These are phyloP conservation scores for Diospyros lotus DNA, from an alignment of 148 eudicot genomes.

Conservation along the genomic window DNA sequence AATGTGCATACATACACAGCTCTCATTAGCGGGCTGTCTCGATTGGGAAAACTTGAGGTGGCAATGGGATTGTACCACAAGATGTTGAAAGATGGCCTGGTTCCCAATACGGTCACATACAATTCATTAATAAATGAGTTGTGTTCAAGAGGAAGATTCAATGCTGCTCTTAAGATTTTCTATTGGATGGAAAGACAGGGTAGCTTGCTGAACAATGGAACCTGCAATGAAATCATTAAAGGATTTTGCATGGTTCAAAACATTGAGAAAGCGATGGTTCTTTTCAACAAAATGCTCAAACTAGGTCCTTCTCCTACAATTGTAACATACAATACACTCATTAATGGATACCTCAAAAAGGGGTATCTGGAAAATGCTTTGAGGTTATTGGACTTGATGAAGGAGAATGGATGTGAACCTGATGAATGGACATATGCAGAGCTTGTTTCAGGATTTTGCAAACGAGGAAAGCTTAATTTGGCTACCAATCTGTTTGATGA, in stretches of 20 bases:
- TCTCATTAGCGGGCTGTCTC: conserved; percentile 65
- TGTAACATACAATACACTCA: conserved; percentile 64
- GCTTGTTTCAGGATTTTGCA: conserved; percentile 62
- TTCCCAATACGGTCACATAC: conserved; percentile 46
- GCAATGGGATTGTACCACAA: conserved; percentile 66
- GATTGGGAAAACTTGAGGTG: conserved; percentile 40
- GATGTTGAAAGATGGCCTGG: conserved; percentile 54
- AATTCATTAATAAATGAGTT: conserved; percentile 60
- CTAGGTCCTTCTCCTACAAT: conserved; percentile 47
- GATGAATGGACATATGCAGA: conserved; percentile 65
- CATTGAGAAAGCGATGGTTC: conserved; percentile 54
- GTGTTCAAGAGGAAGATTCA: conserved; percentile 34
- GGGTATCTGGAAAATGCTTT: conserved; percentile 48
- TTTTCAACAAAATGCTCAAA: conserved; percentile 50
- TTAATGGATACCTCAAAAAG: conserved; percentile 39
- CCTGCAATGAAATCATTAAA: conserved; percentile 60
- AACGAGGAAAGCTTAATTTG: conserved; percentile 42
- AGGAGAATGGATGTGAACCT: conserved; percentile 53
- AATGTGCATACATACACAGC: conserved; percentile 75
- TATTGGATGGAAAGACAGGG: conserved; percentile 52
- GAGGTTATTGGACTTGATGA: conserved; percentile 66
- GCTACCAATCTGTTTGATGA: conserved; percentile 49
- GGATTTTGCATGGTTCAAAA: conserved; percentile 45
- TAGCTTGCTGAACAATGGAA: conserved; percentile 34
- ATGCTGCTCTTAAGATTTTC: conserved; percentile 46